A percentile compares a stretch with the other conserved stretches of the same genome.
Evolutionary conservation across 1,284 basidiomycete species (phyloP).

Genomic region (Trametes versicolor): DNA sequence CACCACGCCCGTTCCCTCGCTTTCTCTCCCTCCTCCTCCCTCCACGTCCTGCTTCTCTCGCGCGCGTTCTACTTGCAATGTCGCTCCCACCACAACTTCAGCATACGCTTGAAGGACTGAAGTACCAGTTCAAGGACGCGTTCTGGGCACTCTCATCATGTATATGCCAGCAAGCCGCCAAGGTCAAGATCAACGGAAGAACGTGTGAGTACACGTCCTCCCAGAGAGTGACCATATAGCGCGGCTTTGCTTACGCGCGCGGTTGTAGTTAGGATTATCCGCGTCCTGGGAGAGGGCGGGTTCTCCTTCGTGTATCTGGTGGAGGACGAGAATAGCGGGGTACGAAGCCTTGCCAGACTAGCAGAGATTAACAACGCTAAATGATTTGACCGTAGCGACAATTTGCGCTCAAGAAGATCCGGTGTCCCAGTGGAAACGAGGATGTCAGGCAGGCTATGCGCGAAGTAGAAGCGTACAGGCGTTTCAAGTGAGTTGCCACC

Average conservation of each 20-base stretch:
- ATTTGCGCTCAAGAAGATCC: conserved; percentile 95
- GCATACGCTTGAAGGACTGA: conserved; percentile 66
- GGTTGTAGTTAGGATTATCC: conserved; percentile 81
- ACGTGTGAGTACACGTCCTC: conserved; percentile 67
- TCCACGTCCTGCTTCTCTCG: conserved; percentile 8
- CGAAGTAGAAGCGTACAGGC: conserved; percentile 90
- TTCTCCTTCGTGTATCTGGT: conserved; percentile 96
- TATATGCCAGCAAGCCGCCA: conserved; percentile 81
- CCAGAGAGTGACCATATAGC: background rate
- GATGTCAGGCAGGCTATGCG: conserved; percentile 88
- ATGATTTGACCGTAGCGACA: conserved; percentile 61
- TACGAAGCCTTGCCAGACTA: conserved; percentile 47
- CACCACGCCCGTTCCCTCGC: conserved; percentile 5
- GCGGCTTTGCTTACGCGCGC: background rate
- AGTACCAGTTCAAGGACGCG: conserved; percentile 82
- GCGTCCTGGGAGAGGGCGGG: conserved; percentile 92
- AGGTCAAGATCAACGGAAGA: conserved; percentile 93
- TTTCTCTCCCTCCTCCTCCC: conserved; percentile 9
- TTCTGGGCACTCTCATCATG: conserved; percentile 83
- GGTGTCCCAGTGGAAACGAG: conserved; percentile 84
- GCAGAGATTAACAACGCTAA: background rate
- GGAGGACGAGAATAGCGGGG: conserved; percentile 86
- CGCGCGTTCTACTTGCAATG: conserved; percentile 14
- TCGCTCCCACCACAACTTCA: conserved; percentile 37
- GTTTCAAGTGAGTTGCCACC: conserved; percentile 78